Percentiles rank a stretch among this genome's conserved stretches.
Conservation (phyloP, 2,329 filamentous ascomycete species). For the Penicillium sp. region DNA sequence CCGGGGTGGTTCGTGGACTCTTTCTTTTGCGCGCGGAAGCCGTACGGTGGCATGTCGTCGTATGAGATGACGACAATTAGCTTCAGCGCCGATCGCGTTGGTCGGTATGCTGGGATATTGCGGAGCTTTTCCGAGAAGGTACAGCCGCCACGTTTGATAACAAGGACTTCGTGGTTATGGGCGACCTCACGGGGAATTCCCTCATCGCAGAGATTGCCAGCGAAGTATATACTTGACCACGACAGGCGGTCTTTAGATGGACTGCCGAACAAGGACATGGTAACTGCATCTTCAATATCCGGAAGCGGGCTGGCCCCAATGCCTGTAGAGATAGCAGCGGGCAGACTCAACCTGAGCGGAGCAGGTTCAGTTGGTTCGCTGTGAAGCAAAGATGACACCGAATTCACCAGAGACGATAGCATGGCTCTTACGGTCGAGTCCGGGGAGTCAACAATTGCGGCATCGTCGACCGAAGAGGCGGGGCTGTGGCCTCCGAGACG, state of each 20-base stretch:
- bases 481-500: conserved; percentile 19
- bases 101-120: conserved; percentile 77
- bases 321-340: conserved; percentile 52
- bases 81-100: conserved; percentile 62
- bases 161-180: conserved; percentile 68
- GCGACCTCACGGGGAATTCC: conserved; percentile 53
- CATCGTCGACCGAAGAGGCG: conserved; percentile 26
- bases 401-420: conserved; percentile 48
- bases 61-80: conserved; percentile 75
- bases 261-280: conserved; percentile 35
- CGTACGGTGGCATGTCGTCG: conserved; percentile 43
- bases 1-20: neutral
- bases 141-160: conserved; percentile 79
- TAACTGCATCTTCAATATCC: conserved; percentile 57
- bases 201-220: conserved; percentile 63
- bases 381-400: conserved; percentile 52
- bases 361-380: conserved; percentile 38
- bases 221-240: conserved; percentile 71
- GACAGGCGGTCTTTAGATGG: conserved; percentile 52
- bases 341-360: conserved; percentile 41
- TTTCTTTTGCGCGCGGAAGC: neutral
- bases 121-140: conserved; percentile 78
- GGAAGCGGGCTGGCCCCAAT: conserved; percentile 66
- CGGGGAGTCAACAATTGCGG: conserved; percentile 24
- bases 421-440: conserved; percentile 40